A percentile compares a stretch with the other conserved stretches of the same genome.
Evolutionary conservation across 1,139 yeast species (phyloP).

Genomic region (Hansenula anomala): DNA sequence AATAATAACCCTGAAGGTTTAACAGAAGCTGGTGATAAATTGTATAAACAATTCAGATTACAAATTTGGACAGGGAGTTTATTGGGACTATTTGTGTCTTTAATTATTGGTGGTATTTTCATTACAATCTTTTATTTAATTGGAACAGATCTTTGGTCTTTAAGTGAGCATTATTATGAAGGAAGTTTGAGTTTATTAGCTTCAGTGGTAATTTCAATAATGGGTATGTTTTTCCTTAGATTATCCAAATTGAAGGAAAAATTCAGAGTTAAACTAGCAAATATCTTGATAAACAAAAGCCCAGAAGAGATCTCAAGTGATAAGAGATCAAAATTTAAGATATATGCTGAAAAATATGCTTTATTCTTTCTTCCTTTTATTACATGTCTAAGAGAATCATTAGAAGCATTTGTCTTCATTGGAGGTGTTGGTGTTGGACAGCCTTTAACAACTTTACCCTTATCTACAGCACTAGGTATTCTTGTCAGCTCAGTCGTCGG

Average conservation of each 20-base stretch:
- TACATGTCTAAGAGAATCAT: constrained; percentile 84
- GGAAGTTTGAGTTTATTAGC: constrained; percentile 85
- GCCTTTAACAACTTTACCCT: constrained; percentile 75
- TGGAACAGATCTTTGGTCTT: constrained; percentile 79
- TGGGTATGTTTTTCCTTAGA: constrained; percentile 92
- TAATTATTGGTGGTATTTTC: constrained; percentile 77
- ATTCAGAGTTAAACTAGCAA: constrained; percentile 88
- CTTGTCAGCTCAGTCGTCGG: constrained; percentile 66
- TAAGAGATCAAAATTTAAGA: constrained; percentile 22
- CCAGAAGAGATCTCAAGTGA: constrained; percentile 20
- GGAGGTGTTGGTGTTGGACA: constrained; percentile 83
- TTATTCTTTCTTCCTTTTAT: constrained; percentile 77
- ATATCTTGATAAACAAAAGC: constrained; percentile 32
- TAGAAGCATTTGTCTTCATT: constrained; percentile 87
- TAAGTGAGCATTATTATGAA: constrained; percentile 91
- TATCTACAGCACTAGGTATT: constrained; percentile 66
- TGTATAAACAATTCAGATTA: constrained; percentile 56
- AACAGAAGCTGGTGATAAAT: constrained; percentile 35
- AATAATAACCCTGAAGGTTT: constrained; percentile 12
- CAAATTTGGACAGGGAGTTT: constrained; percentile 83
- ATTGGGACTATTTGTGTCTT: constrained; percentile 67
- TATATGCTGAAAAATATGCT: constrained; percentile 60
- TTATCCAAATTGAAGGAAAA: constrained; percentile 87
- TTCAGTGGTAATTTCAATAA: constrained; percentile 71
- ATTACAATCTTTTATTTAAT: constrained; percentile 79